These are phyloP conservation scores for Gossypium trilobum DNA, from an alignment of 441 rosid genomes.

Conservation along the genomic window DNA sequence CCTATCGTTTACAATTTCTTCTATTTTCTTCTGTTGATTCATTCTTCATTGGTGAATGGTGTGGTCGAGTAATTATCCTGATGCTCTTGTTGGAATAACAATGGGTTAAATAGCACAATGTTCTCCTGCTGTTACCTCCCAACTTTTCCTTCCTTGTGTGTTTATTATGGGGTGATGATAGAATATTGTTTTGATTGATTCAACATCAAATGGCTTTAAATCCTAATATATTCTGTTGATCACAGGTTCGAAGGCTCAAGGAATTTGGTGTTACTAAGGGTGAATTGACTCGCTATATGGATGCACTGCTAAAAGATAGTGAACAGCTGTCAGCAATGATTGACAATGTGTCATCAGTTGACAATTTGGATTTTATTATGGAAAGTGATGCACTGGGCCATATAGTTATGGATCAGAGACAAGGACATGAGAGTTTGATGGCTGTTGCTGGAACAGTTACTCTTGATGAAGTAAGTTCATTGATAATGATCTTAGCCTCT, in stretches of 20 bases:
- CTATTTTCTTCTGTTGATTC: constrained; percentile 10
- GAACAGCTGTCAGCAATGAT: constrained; percentile 98
- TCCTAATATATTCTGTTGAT: constrained; percentile 24
- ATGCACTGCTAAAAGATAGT: constrained; percentile 90
- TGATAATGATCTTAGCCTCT: constrained; percentile 7
- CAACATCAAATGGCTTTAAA: not conserved
- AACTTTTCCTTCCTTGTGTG: constrained; percentile 6
- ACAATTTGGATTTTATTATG: constrained; percentile 95
- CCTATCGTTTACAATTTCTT: constrained; percentile 11
- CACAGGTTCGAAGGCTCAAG: constrained; percentile 91
- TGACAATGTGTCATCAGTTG: constrained; percentile 96
- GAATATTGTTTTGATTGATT: constrained; percentile 3
- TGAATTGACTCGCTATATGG: constrained; percentile 94
- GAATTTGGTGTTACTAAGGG: constrained; percentile 98
- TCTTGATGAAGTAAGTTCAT: constrained; percentile 68
- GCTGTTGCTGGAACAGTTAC: constrained; percentile 82
- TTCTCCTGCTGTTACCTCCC: not conserved
- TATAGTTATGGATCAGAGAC: constrained; percentile 93
- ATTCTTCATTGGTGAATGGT: constrained; percentile 1
- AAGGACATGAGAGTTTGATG: constrained; percentile 89
- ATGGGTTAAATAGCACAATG: not conserved
- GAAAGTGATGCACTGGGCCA: constrained; percentile 95
- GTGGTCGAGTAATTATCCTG: not conserved
- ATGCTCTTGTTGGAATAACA: not conserved
- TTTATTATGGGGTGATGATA: not conserved